A percentile compares a stretch with the other conserved stretches of the same genome.
These are phyloP conservation scores for Rhizopus stolonifer DNA, from an alignment of 371 early-diverging fungal genomes.

Conservation along the genomic window DNA sequence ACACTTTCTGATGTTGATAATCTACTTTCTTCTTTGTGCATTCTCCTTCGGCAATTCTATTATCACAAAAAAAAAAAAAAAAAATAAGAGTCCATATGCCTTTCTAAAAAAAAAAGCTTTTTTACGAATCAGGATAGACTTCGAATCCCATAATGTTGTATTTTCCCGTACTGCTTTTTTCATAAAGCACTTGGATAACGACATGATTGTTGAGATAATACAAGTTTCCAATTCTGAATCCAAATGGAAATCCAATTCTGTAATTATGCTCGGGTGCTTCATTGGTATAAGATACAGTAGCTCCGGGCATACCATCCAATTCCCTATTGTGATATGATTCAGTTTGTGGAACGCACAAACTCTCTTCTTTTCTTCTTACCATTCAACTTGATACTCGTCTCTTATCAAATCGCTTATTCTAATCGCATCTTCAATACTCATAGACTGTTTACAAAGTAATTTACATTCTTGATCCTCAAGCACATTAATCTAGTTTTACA, in stretches of 20 bases:
- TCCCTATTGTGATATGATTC: constrained; percentile 22
- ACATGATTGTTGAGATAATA: constrained; percentile 47
- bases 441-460: constrained; percentile 35
- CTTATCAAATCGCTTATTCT: constrained; percentile 33
- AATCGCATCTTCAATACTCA: constrained; percentile 37
- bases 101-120: too few relatives aligned
- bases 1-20: constrained; percentile 37
- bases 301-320: constrained; percentile 44
- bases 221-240: constrained; percentile 23
- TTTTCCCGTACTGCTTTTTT: constrained; percentile 14
- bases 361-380: constrained; percentile 17
- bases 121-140: constrained; percentile 52
- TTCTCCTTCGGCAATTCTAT: constrained; percentile 35
- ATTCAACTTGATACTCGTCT: constrained; percentile 48
- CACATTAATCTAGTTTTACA: constrained; percentile 25
- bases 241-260: constrained; percentile 48
- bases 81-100: too few relatives aligned
- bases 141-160: constrained; percentile 42
- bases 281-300: constrained; percentile 51
- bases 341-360: neutral
- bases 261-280: constrained; percentile 45
- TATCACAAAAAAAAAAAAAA: too few relatives aligned
- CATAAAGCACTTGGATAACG: constrained; percentile 40
- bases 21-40: constrained; percentile 39
- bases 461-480: constrained; percentile 38